A percentile compares a stretch with the other conserved stretches of the same genome.
phyloP scores from a whole-genome alignment of 495 filamentous ascomycete genomes.

The Pseudevernia furfuracea region DNA sequence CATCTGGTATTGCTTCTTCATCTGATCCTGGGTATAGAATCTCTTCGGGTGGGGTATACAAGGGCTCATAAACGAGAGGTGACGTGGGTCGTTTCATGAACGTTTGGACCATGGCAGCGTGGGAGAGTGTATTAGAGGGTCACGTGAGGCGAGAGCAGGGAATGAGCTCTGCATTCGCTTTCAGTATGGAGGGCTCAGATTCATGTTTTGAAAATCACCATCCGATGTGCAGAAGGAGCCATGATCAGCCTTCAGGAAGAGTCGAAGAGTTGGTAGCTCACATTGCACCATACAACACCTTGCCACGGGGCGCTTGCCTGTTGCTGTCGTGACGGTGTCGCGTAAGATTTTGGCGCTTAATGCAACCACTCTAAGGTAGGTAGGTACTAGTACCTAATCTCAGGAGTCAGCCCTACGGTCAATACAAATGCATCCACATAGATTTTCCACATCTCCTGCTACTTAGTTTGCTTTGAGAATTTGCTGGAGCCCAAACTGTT shows the following conservation, averaged over 20 bases:
- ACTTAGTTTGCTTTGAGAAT: too few species aligned
- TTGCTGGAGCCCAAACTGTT: too few species aligned
- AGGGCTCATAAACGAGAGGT: constrained; percentile 20
- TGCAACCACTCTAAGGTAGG: constrained; percentile 2
- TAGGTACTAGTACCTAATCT: too few species aligned
- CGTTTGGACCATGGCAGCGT: constrained; percentile 9
- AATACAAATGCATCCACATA: too few species aligned
- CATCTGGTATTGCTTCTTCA: constrained; percentile 44
- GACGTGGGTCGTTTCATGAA: constrained; percentile 13
- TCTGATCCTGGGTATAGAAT: constrained; percentile 45
- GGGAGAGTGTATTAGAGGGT: background rate
- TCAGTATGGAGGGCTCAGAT: background rate
- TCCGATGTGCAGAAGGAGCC: background rate
- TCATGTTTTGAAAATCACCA: background rate
- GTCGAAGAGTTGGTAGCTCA: background rate
- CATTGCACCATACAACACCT: too few species aligned
- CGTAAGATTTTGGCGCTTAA: constrained; percentile 3
- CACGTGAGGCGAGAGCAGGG: background rate
- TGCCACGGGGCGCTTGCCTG: constrained; percentile 10
- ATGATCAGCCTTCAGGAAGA: constrained; percentile 2
- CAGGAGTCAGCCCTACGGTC: background rate
- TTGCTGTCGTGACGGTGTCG: constrained; percentile 17
- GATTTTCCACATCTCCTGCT: too few species aligned
- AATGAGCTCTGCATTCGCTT: constrained; percentile 13
- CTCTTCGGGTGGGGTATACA: constrained; percentile 17